Base-by-base conservation (phyloP, 257 asterid genomes). In the Fraxinus quadrangulata region DNA sequence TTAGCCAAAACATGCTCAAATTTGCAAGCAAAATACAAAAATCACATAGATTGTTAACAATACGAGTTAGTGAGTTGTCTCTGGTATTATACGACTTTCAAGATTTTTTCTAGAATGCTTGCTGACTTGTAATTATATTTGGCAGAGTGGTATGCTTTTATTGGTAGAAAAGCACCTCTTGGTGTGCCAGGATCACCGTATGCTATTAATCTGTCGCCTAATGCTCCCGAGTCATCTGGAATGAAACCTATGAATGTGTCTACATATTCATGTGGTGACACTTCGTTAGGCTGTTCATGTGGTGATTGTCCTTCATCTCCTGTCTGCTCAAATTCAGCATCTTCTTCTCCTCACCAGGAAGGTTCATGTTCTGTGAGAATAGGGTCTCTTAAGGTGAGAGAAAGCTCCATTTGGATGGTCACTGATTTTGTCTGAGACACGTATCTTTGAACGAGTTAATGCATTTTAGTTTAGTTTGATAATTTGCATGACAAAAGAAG, bases 281-380 rank as follows among this genome's bases (percentile, higher is more conserved):
- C 95, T 56, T 88, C 97, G 6, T 86, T 96, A 77, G 98, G 99
- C 81, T 96, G 99, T 87, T 96, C 99, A 16, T 96, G 99, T 76
- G 99, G 99, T 75, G 99, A 96, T 83, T 96, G 99, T 79, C 99
- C 98, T 79, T 87, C 92, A 16, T 77, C 99, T 28, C 77, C 87
- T 28, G 92, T 69, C 65, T 96, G 99, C 80, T 89, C 92, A 36
- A 86, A 78, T 85, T 92, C 97, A 23, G 91, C 86, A 72, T 84
- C 89, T 82, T 92, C 97, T 74, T 76, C 94, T 74, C 75, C 90
- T 84, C 89, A 75, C 65, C 76, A 83, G 83, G 85, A 90, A 83
- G 88, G 82, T 77, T 93, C 98, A 30, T 96, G 99, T 87, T 86
- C 92, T 23, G 88, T 96, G 85, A 86, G 85, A 86, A 92, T 96